Base-by-base conservation (phyloP, 306 rosid genomes). In the Cucurbita ficifolia region DNA sequence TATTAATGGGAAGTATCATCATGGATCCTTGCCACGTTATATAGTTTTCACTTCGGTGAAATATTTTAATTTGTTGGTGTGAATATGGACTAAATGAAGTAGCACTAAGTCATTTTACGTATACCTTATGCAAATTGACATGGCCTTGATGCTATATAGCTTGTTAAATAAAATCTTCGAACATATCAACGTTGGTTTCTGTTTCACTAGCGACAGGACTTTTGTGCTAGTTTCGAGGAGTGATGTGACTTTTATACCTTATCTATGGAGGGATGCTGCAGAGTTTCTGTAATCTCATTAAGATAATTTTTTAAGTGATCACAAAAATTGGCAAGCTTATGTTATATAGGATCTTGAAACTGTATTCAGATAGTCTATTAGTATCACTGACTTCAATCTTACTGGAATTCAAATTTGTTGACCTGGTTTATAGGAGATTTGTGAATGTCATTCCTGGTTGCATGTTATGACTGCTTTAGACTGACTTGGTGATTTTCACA, bases 401-500 rank as follows among this genome's bases (percentile, higher is more conserved):
- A 39, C n/a, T 64, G 5, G 18, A n/a, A 65, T 65, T 69, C 38
- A 50, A 46, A 29, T 35, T 17, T 9, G 74, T 49, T 50, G 21
- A 33, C 16, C 33, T 65, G 55, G 57, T 49, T 70, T 33, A 49
- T 70, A 29, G 22, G 74, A 70, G 59, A 33, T 16, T 49, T 17
- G 43, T 70, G 45, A 29, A 45, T 22, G 49, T 45, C 10, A 48
- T 75, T 33, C 16, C 33, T 60, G 71, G 63, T 72, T 76, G 80
- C 50, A 59, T 79, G 67, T 69, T 53, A 24, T 46, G 61, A 76
- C 76, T 29, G 73, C 36, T 4, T 63, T 64, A 12, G 22, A 58
- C 70, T 60, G 69, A 77, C 76, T 80, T 36, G 5, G 11, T 21
- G 48, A 70, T 69, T 82, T 81, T 81, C 75, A 73, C 72, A 42